Evolutionary conservation across 2,329 filamentous ascomycete species (phyloP).

Genomic region (Aspergillus pseudoglaucus): DNA sequence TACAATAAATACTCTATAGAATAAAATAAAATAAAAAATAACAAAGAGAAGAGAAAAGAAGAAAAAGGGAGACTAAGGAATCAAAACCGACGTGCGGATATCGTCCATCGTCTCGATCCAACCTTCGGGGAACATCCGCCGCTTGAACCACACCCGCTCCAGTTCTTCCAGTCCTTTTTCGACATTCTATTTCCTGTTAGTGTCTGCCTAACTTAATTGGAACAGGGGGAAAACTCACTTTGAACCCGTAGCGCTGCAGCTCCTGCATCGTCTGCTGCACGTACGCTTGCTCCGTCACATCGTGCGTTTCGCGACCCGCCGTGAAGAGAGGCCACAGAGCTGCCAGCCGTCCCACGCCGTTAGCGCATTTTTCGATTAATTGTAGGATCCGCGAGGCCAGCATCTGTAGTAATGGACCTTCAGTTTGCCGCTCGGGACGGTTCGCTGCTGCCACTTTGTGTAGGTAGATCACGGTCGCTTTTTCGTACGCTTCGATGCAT

Average conservation of each 20-base stretch:
- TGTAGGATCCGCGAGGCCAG: slow-evolving; percentile 24
- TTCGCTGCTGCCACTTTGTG: slow-evolving; percentile 27
- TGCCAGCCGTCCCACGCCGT: slow-evolving; percentile 28
- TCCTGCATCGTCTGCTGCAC: slow-evolving; percentile 26
- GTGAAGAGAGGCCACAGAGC: slow-evolving; percentile 30
- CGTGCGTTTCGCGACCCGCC: slow-evolving; percentile 26
- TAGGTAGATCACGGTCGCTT: slow-evolving; percentile 29
- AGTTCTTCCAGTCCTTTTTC: slow-evolving; percentile 25
- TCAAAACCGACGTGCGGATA: slow-evolving; percentile 26
- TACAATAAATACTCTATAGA: neutral
- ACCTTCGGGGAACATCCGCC: slow-evolving; percentile 25
- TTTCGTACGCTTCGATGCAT: slow-evolving; percentile 32
- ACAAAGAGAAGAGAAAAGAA: neutral
- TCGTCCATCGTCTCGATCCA: slow-evolving; percentile 29
- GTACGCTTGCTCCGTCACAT: slow-evolving; percentile 22
- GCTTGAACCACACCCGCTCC: slow-evolving; percentile 26
- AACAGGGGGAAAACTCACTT: slow-evolving; percentile 17
- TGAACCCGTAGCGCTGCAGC: slow-evolving; percentile 23
- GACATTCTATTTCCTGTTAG: slow-evolving; percentile 16
- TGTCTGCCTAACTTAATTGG: neutral
- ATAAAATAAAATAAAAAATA: neutral
- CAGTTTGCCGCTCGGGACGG: slow-evolving; percentile 20
- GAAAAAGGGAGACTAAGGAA: slow-evolving; percentile 13
- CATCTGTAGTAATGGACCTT: slow-evolving; percentile 20
- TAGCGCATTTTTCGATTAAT: slow-evolving; percentile 24